Percentiles rank a stretch among this genome's conserved stretches.
Evolutionary conservation across 805 yeast species (phyloP).

Genomic region (Lipomyces lipofer): DNA sequence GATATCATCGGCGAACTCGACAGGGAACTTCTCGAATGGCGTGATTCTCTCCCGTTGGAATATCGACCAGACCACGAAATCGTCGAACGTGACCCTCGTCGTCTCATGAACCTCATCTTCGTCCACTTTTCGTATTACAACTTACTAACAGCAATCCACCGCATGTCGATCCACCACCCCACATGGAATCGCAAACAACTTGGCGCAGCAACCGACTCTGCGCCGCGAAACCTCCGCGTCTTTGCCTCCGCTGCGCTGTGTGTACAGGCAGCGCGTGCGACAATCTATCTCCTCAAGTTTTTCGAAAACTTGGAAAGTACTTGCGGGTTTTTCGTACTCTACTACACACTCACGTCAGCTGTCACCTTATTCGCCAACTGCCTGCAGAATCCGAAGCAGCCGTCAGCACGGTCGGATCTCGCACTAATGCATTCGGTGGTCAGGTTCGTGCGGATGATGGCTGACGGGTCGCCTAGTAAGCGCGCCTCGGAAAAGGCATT

Average conservation of each 20-base stretch:
- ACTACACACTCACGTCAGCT: conserved; percentile 19
- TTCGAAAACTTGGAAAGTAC: conserved; percentile 15
- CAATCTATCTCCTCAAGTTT: conserved; percentile 22
- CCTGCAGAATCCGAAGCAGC: conserved; percentile 31
- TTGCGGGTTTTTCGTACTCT: conserved; percentile 27
- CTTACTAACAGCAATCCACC: conserved; percentile 29
- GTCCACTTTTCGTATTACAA: conserved; percentile 30
- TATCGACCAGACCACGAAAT: conserved; percentile 33
- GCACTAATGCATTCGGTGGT: conserved; percentile 26
- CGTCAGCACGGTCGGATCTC: conserved; percentile 30
- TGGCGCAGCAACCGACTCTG: neutral
- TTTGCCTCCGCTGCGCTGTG: conserved; percentile 34
- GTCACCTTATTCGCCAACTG: conserved; percentile 30
- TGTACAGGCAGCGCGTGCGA: conserved; percentile 34
- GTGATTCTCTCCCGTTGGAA: conserved; percentile 30
- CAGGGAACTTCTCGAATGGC: conserved; percentile 31
- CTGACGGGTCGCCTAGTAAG: neutral
- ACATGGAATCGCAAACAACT: conserved; percentile 16
- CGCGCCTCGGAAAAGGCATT: neutral
- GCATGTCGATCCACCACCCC: conserved; percentile 32
- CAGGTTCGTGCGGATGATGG: conserved; percentile 12
- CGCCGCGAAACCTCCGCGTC: conserved; percentile 31
- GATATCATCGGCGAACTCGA: conserved; percentile 32
- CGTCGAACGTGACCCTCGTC: conserved; percentile 14
- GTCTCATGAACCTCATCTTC: conserved; percentile 17